Evolutionary conservation across 75 land plant genomes (phyloP), one percentile per base, ranked within the genome.

Genomic region (Selaginella tamariscina): DNA sequence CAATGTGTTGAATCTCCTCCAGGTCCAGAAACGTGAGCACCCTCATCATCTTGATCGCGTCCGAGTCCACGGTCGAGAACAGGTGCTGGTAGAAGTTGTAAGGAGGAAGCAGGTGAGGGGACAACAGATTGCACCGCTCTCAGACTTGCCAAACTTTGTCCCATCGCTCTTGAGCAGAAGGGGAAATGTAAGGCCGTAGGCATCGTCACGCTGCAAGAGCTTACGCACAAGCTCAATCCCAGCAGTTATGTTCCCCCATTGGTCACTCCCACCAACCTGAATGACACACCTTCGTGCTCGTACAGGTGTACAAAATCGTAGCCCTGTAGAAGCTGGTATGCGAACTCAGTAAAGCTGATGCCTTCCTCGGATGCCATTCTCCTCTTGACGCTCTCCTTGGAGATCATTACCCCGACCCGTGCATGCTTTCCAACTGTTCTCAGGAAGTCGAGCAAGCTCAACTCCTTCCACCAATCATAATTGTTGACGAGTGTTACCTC

Each of bases 161-260:
- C 99, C 99, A 78, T 94, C 99, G 62, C 87, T 87, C 80, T 90
- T 94, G 64, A 94, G 70, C 31, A 94, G 77, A 33, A 94, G 88
- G 24, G 99, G 99, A 30, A 89, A 94, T 18, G 99, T 94, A 67
- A 94, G 74, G 0, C 99, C 99, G 69, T 82, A 85, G 0, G 88
- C 96, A n/a, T 82, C 91, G 1, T 84, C 95, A 0, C 73, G 78
- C 54, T 85, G 88, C 60, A 87, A 68, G 32, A 82, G 72, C 29
- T 82, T 83, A 20, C 96, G 73, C 30, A 94, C 83, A 32, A 94
- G 68, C n/a, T 94, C 96, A 5, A 89, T 94, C n/a, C 98, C 98
- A 30, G 96, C 91, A 63, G 96, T 94, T 0, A 94, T 94, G 67
- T 94, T 94, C 0, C 99, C 99, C 98, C 98, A 94, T 29, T 94